Base-by-base conservation (phyloP, 345 rosid species). In the Physaria fendleri region DNA sequence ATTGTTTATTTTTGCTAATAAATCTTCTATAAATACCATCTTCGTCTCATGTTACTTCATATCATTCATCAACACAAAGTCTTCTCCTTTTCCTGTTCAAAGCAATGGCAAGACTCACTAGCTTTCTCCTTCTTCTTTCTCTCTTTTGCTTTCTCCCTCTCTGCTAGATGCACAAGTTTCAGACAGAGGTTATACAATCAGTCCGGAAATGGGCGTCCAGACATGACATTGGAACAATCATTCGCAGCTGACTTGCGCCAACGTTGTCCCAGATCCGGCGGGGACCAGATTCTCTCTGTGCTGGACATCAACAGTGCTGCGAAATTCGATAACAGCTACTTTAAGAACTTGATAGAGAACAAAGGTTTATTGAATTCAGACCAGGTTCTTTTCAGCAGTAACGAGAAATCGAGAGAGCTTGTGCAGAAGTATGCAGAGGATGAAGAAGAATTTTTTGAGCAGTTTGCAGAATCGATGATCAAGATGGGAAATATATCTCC, bases 401-500 rank as follows among this genome's bases (percentile, higher is more conserved):
- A 45, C 52, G 58, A 68, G 57, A 74, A 63, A 33, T 80, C 98
- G 4, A 65, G 71, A 82, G 83, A 78, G 49, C 58, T 92, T 18
- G 98, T 86, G 58, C 79, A 83, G 85, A 63, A 74, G 64, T 92
- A 84, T 32, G 95, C 96, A 3, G 67, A 74, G 63, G 69, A 80
- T 66, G 77, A 80, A 40, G 74, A 53, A 63, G 77, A 80, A 23
- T 88, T 92, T 79, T 80, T 88, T 10, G 18, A 77, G 74, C 96
- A 92, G 47, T 92, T 88, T 56, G 87, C 85, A 17, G 72, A 78
- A 72, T 88, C 98, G 4, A 92, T 92, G 89, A 56, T 92, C 54
- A 88, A 77, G 78, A 88, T 92, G 98, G 93, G 93, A 29, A 84
- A 79, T 53, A 79, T 92, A 57, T 74, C 98, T 56, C 98, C 98